Percentiles rank a stretch among this genome's conserved stretches.
phyloP scores from a whole-genome alignment of 169 alveolate species.

The Babesia ovata region DNA sequence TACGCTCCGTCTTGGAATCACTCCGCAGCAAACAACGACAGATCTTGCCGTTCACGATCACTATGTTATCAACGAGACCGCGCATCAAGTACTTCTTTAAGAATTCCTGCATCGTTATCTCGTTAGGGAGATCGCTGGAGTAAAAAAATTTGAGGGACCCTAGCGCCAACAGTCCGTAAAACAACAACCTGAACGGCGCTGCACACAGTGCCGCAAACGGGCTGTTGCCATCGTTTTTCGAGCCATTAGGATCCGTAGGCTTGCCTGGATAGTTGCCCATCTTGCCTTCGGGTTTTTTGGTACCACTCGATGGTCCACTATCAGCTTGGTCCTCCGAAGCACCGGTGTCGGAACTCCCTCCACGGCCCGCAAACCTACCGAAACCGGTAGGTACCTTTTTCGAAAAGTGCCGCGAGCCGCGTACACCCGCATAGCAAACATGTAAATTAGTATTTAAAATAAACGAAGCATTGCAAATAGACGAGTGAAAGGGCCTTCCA shows the following conservation, averaged over 20 bases:
- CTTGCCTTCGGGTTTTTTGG: too few species aligned
- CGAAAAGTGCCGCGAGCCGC: neutral
- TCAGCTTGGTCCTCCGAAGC: neutral
- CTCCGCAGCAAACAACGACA: conserved; percentile 67
- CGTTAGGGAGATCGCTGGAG: conserved; percentile 72
- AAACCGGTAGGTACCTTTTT: conserved; percentile 70
- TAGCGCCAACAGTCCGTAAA: conserved; percentile 58
- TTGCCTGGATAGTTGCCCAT: neutral
- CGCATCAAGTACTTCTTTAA: conserved; percentile 73
- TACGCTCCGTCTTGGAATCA: conserved; percentile 41
- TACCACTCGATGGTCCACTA: neutral
- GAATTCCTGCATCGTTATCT: conserved; percentile 84
- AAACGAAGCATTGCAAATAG: too few species aligned
- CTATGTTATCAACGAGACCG: conserved; percentile 82
- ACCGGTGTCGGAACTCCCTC: conserved; percentile 8
- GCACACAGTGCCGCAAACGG: conserved; percentile 25
- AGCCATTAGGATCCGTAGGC: conserved; percentile 9
- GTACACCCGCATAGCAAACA: neutral
- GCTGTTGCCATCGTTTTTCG: conserved; percentile 22
- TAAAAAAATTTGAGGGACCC: conserved; percentile 65
- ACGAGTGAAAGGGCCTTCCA: too few species aligned
- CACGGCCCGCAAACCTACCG: conserved; percentile 50
- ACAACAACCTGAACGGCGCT: conserved; percentile 62
- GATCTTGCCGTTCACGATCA: conserved; percentile 77
- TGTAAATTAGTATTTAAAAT: too few species aligned